Evolutionary conservation across 805 yeast genomes (phyloP).

Genomic region (Lipomyces orientalis): DNA sequence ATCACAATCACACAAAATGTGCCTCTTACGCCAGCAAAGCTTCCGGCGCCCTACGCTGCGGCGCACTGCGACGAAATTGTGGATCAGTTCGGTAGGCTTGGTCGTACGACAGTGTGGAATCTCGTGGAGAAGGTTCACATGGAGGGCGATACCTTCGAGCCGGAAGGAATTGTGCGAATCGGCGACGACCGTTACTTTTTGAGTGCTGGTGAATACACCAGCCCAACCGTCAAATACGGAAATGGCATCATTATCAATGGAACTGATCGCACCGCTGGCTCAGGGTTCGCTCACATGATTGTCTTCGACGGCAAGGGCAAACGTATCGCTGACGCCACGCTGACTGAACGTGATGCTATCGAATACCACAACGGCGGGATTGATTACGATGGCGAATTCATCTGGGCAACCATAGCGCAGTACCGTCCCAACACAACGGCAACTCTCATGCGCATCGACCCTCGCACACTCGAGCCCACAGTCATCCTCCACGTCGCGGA

Average conservation of each 20-base stretch:
- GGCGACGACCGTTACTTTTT: slow-evolving; percentile 20
- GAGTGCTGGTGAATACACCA: slow-evolving; percentile 16
- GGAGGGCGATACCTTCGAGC: slow-evolving; percentile 27
- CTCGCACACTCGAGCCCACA: slow-evolving; percentile 18
- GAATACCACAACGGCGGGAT: slow-evolving; percentile 23
- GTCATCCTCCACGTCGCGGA: slow-evolving; percentile 18
- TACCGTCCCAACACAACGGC: slow-evolving; percentile 24
- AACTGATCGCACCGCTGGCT: slow-evolving; percentile 23
- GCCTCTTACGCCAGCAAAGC: slow-evolving; percentile 15
- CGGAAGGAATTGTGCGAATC: slow-evolving; percentile 22
- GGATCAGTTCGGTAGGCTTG: slow-evolving; percentile 13
- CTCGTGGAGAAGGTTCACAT: slow-evolving; percentile 23
- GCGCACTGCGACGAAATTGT: slow-evolving; percentile 17
- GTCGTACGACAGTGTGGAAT: slow-evolving; percentile 27
- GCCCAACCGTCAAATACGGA: slow-evolving; percentile 17
- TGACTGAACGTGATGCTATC: slow-evolving; percentile 16
- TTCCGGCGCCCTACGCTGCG: slow-evolving; percentile 25
- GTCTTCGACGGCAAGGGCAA: slow-evolving; percentile 22
- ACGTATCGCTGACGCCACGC: slow-evolving; percentile 21
- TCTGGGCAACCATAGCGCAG: slow-evolving; percentile 25
- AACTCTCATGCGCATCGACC: slow-evolving; percentile 18
- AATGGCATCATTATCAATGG: slow-evolving; percentile 19
- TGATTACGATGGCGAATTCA: slow-evolving; percentile 24
- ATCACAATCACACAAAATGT: slow-evolving; percentile 3
- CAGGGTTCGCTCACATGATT: slow-evolving; percentile 19